These are phyloP conservation scores for Psilocybe cubensis DNA, from an alignment of 768 basidiomycete genomes.

Conservation along the genomic window DNA sequence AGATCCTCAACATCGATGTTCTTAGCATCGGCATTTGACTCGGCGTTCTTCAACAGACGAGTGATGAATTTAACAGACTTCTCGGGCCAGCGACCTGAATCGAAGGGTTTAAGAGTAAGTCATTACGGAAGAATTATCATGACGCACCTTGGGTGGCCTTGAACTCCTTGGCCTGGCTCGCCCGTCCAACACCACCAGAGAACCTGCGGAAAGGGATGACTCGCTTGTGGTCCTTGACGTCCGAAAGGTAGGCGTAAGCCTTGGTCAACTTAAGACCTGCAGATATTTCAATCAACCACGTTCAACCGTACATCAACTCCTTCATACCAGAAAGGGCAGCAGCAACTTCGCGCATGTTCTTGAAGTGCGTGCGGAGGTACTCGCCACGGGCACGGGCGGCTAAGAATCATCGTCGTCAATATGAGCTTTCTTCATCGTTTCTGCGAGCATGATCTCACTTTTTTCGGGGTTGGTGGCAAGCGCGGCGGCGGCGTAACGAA, in stretches of 20 bases:
- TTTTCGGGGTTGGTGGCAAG: slow-evolving; percentile 94
- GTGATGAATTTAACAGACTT: slow-evolving; percentile 97
- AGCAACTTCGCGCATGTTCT: slow-evolving; percentile 99
- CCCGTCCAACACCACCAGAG: slow-evolving; percentile 92
- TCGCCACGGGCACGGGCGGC: slow-evolving; percentile 93
- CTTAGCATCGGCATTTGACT: slow-evolving; percentile 98
- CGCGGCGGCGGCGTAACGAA: slow-evolving; percentile 92
- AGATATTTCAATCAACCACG: neutral
- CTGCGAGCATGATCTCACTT: slow-evolving; percentile 55
- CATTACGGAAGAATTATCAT: neutral
- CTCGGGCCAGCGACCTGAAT: slow-evolving; percentile 97
- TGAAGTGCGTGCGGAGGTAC: slow-evolving; percentile 99
- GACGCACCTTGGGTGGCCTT: slow-evolving; percentile 91
- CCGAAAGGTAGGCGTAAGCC: slow-evolving; percentile 92
- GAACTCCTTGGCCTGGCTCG: slow-evolving; percentile 95
- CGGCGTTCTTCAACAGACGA: slow-evolving; percentile 96
- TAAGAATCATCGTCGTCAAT: slow-evolving; percentile 34
- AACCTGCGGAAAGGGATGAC: slow-evolving; percentile 96
- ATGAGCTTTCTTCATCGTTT: neutral
- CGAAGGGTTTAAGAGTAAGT: slow-evolving; percentile 1
- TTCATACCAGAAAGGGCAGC: slow-evolving; percentile 86
- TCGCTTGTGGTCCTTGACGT: slow-evolving; percentile 96
- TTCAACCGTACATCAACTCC: neutral
- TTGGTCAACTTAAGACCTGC: slow-evolving; percentile 91
- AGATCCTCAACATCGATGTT: slow-evolving; percentile 93